Base-by-base conservation (phyloP, 2,329 filamentous ascomycete genomes). In the Phialemonium atrogriseum region DNA sequence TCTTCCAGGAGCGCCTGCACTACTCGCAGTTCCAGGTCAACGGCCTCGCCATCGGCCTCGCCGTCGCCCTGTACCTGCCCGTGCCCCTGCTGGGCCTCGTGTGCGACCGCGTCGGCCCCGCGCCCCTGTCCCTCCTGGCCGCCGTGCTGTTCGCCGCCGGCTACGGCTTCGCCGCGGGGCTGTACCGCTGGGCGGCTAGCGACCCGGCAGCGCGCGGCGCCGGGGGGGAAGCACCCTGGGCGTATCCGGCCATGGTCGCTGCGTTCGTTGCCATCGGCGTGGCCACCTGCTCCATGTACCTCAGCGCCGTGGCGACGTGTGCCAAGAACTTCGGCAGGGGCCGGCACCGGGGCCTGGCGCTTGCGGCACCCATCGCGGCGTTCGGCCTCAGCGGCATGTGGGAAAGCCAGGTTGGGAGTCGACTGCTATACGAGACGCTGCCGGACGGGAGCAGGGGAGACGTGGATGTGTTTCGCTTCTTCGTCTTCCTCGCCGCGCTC, bases 321-420 rank as follows among this genome's bases (percentile, higher is more conserved):
- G 91, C 91, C 21, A 98, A 98, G 75, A 98, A 96, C 60, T 98
- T 96, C 59, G 88, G 88, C 29, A 78, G 82, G 38, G 86, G 87
- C 4, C 84, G 80, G 49, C 80, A 93, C 49, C 82, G 89, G 48
- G 91, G 91, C 0, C 62, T 98, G 30, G 89, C 93, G 38, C 68
- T 98, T 34, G 88, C 89, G 2, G 70, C 85, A 37, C 91, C 91
- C 2, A 95, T 96, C 53, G 86, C 91, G 1, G 81, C 84, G 6
- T 94, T 95, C 53, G 91, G 91, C 0, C 58, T 98, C 35, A 94
- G 88, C 50, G 87, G 88, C 28, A 89, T 98, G 82, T 94, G 91
- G 84, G 71, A 91, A 59, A 93, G 86, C 47, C 89, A 96, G 61
- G 62, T 94, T 15, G 89, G 81, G 18, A 89, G 78, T 45, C 74